Evolutionary conservation across 2,329 filamentous ascomycete species (phyloP), one percentile per base, ranked within the genome.

Genomic region (Phoma sp.): DNA sequence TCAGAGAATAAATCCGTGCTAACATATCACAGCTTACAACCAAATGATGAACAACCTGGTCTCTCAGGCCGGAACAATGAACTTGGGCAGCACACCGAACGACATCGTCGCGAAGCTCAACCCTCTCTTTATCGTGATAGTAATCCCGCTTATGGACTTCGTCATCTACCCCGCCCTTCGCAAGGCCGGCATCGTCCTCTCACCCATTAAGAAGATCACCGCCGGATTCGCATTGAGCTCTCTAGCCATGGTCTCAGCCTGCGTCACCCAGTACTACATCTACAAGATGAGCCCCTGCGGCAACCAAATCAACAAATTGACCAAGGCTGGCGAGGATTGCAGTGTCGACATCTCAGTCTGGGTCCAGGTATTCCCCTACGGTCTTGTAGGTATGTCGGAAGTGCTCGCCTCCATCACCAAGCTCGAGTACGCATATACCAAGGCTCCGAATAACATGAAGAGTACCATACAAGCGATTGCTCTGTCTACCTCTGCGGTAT

Each of bases 61-160:
- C 61, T 86, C 86, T 5, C 89, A 91, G 75, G 87, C 86, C 18
- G 80, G 81, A 10, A 86, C 85, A 41, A 85, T 90, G 88, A 72
- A 83, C 44, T 82, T 87, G 3, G 80, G 88, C 65, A 86, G 86
- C 10, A 83, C 90, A 1, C 90, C 89, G 62, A 93, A 93, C 78
- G 89, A 93, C 67, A 79, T 93, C 48, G 84, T 93, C 65, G 82
- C 87, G 67, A 92, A 91, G 75, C 79, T 93, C 27, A 88, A 93
- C 74, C 88, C 89, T 3, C 85, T 93, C 62, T 85, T 88, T 41
- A 85, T 93, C 58, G 83, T 93, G 64, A 85, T 93, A 67, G 83
- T 92, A 2, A 65, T 71, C 23, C 70, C 69, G 0, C 76, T 92
- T 55, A 83, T 87, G 64, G 89, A 93, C 54, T 66, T 70, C 44